Conservation (phyloP, 306 rosid species). For the Gastrolobium villosum region DNA sequence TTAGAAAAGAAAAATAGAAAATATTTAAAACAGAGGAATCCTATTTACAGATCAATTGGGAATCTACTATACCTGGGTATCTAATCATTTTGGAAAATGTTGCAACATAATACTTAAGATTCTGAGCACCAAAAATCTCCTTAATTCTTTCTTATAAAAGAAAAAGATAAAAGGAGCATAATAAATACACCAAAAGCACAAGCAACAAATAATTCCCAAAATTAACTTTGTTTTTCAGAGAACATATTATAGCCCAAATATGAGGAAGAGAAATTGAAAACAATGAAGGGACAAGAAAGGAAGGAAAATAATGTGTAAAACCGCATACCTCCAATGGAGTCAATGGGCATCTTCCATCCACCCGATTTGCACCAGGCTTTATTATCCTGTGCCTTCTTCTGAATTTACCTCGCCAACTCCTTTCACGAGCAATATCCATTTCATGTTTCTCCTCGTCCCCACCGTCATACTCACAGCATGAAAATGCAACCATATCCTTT, state of each 20-base stretch:
- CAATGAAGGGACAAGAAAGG: neutral
- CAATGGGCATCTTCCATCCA: slow-evolving; percentile 96
- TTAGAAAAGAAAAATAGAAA: slow-evolving; percentile 23
- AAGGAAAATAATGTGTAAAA: slow-evolving; percentile 19
- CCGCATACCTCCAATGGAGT: slow-evolving; percentile 89
- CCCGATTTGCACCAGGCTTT: slow-evolving; percentile 92
- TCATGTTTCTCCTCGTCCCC: slow-evolving; percentile 94
- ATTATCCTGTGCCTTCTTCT: slow-evolving; percentile 83
- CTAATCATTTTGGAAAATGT: neutral
- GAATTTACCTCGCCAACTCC: slow-evolving; percentile 99
- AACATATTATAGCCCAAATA: slow-evolving; percentile 3
- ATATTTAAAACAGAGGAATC: neutral
- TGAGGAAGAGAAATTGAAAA: neutral
- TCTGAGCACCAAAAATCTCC: neutral
- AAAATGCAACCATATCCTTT: slow-evolving; percentile 99
- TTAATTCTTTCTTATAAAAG: neutral
- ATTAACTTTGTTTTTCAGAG: neutral
- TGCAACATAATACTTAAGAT: neutral
- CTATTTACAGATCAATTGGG: slow-evolving; percentile 11
- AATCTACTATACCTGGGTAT: neutral
- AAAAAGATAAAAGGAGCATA: neutral
- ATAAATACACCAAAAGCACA: neutral
- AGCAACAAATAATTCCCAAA: slow-evolving; percentile 11
- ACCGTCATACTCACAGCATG: slow-evolving; percentile 95
- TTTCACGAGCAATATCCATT: slow-evolving; percentile 97